Evolutionary conservation across 805 yeast genomes (phyloP).

Genomic region (Kluyveromyces siamensis): DNA sequence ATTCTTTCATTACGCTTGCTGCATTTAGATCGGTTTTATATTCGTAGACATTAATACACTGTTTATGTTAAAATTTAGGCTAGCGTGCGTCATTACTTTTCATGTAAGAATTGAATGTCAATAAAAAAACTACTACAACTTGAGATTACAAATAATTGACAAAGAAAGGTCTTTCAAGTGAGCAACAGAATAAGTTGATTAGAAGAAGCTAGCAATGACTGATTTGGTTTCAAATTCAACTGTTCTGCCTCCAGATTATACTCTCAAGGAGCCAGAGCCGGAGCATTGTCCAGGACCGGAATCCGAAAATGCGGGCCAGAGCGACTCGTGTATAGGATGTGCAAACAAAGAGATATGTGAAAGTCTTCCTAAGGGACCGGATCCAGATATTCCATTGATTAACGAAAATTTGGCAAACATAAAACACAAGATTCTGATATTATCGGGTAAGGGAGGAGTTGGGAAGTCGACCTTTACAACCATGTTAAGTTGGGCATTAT

Average conservation of each 20-base stretch:
- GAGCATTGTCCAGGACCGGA: slow-evolving; percentile 99
- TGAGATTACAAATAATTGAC: background rate
- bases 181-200: no score
- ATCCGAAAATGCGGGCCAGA: slow-evolving; percentile 85
- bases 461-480: slow-evolving; percentile 95
- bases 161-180: background rate
- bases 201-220: background rate
- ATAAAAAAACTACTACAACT: background rate
- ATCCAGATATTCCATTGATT: slow-evolving; percentile 79
- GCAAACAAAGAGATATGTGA: slow-evolving; percentile 89
- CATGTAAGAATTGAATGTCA: background rate
- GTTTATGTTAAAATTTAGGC: no score
- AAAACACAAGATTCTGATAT: slow-evolving; percentile 74
- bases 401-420: slow-evolving; percentile 53
- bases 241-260: slow-evolving; percentile 20
- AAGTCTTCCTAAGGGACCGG: slow-evolving; percentile 86
- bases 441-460: slow-evolving; percentile 89
- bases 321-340: slow-evolving; percentile 91
- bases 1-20: background rate
- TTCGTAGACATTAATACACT: no score
- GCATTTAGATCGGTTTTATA: background rate
- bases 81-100: background rate
- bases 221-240: slow-evolving; percentile 3
- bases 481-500: slow-evolving; percentile 94
- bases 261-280: slow-evolving; percentile 66